Conservation (phyloP, 208 protist genomes). For the Angomonas desouzai region DNA sequence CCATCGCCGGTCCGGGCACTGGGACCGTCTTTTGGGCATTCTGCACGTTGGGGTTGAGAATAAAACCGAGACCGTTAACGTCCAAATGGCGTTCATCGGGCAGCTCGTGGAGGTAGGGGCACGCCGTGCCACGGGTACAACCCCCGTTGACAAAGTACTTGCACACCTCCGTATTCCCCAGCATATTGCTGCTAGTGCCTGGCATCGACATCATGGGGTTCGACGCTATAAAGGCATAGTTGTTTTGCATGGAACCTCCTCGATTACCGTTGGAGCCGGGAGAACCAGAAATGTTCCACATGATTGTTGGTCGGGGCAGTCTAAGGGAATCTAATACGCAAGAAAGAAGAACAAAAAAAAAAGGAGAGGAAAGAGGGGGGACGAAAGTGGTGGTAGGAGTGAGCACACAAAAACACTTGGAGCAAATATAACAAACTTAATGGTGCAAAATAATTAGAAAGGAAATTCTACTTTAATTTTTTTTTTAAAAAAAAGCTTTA, state of each 20-base stretch:
- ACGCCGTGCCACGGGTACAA: constrained; percentile 70
- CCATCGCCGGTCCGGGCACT: constrained; percentile 19
- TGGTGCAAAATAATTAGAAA: no score
- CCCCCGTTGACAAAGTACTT: constrained; percentile 89
- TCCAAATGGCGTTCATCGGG: constrained; percentile 88
- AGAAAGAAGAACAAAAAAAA: constrained; percentile 20
- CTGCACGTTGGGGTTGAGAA: constrained; percentile 85
- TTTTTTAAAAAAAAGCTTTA: constrained; percentile 13
- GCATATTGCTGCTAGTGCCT: background rate
- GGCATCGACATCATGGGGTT: constrained; percentile 31
- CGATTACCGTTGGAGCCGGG: constrained; percentile 15
- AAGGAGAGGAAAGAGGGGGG: constrained; percentile 16
- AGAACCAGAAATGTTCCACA: constrained; percentile 35
- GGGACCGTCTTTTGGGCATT: constrained; percentile 84
- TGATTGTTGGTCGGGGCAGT: constrained; percentile 8
- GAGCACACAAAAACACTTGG: background rate
- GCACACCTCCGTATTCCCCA: constrained; percentile 47
- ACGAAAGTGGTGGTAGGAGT: background rate
- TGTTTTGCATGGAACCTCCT: constrained; percentile 8
- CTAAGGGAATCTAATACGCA: background rate
- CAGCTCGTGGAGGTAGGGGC: constrained; percentile 83
- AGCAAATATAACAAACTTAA: no score
- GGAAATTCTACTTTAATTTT: no score
- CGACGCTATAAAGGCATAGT: constrained; percentile 42
- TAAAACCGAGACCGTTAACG: constrained; percentile 82